These are phyloP conservation scores for Carex littledalei DNA, from an alignment of 176 grass and related monocot species.

Conservation along the genomic window DNA sequence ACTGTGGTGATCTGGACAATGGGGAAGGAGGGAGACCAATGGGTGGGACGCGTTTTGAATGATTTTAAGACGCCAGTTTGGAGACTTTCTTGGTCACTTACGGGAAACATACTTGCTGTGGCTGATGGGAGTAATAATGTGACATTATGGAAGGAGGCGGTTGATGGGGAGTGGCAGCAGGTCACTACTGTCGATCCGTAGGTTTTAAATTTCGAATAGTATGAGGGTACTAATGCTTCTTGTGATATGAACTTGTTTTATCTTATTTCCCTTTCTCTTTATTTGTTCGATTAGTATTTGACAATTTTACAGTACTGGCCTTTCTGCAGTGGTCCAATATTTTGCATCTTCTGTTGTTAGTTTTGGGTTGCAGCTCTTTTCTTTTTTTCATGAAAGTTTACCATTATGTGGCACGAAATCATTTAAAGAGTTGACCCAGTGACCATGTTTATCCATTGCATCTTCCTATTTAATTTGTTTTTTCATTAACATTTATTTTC, in stretches of 20 bases:
- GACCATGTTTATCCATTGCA: not conserved
- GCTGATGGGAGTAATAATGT: conserved; percentile 65
- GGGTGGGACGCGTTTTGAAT: conserved; percentile 50
- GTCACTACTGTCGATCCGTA: conserved; percentile 60
- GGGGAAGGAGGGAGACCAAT: conserved; percentile 63
- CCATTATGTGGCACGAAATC: not conserved
- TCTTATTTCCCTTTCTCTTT: not conserved
- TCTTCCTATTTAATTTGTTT: not conserved
- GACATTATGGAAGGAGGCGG: conserved; percentile 62
- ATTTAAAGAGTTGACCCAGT: not conserved
- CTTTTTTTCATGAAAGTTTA: not conserved
- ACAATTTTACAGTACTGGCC: not conserved
- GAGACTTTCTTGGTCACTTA: conserved; percentile 64
- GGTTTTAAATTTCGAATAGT: conserved; percentile 1
- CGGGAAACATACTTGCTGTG: conserved; percentile 63
- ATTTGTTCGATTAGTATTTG: not conserved
- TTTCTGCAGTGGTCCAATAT: not conserved
- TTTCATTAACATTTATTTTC: not conserved
- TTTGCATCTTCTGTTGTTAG: not conserved
- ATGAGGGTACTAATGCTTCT: not conserved
- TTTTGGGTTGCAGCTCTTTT: not conserved
- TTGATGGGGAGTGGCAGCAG: conserved; percentile 75
- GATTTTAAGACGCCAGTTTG: conserved; percentile 70
- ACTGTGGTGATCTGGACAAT: conserved; percentile 65
- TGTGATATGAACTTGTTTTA: not conserved